phyloP scores from a whole-genome alignment of 2,329 filamentous ascomycete genomes.

The Sordariomycetes sp. region DNA sequence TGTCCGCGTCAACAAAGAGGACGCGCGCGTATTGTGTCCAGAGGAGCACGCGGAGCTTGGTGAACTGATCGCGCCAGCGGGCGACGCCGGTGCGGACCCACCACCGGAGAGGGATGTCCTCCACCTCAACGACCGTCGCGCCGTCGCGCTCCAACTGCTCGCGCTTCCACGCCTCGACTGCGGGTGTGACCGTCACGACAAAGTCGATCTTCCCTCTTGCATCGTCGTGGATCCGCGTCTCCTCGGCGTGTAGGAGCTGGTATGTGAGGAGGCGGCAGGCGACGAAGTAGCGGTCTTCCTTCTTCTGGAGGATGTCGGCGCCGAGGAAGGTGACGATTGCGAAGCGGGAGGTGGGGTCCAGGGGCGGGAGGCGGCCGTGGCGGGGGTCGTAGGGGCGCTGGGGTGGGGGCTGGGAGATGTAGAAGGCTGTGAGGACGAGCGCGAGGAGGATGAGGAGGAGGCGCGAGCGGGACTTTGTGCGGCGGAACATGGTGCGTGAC shows the following conservation, averaged over 20 bases:
- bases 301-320: conserved; percentile 12
- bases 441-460: background rate
- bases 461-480: background rate
- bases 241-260: conserved; percentile 22
- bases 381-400: background rate
- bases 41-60: conserved; percentile 25
- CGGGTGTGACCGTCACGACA: conserved; percentile 20
- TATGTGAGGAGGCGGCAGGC: conserved; percentile 23
- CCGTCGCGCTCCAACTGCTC: conserved; percentile 20
- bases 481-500: background rate
- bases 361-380: background rate
- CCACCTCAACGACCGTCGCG: conserved; percentile 20
- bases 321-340: conserved; percentile 24
- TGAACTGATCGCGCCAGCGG: conserved; percentile 27
- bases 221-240: conserved; percentile 14
- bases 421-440: background rate
- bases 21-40: conserved; percentile 24
- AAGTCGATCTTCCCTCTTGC: conserved; percentile 15
- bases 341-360: conserved; percentile 4
- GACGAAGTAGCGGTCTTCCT: conserved; percentile 23
- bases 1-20: conserved; percentile 29
- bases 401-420: background rate
- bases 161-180: conserved; percentile 16
- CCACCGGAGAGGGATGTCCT: conserved; percentile 11
- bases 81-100: conserved; percentile 21